phyloP scores from a whole-genome alignment of 345 rosid species.

The Eucalyptus polyanthemos region DNA sequence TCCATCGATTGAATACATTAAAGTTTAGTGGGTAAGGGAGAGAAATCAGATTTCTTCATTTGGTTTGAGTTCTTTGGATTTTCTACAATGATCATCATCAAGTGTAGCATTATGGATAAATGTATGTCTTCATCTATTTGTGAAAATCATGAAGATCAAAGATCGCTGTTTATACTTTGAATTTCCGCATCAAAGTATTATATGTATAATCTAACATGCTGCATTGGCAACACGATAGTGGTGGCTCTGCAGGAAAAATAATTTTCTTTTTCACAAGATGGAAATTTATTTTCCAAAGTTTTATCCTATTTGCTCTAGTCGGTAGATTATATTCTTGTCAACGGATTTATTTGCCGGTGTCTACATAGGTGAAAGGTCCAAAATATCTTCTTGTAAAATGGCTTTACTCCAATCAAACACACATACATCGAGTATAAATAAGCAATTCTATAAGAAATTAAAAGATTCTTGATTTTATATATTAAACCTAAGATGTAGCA shows the following conservation, averaged over 20 bases:
- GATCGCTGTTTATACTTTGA: no score
- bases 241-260: background rate
- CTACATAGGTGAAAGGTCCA: background rate
- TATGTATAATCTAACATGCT: no score
- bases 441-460: background rate
- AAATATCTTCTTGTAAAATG: background rate
- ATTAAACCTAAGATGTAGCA: background rate
- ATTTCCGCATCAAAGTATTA: no score
- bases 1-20: no score
- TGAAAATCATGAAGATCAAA: no score
- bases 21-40: no score
- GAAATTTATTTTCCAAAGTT: background rate
- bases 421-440: background rate
- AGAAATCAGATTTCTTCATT: no score
- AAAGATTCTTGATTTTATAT: background rate
- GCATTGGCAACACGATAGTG: background rate
- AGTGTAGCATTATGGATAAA: no score
- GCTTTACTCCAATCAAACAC: background rate
- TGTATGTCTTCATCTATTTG: no score
- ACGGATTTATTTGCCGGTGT: background rate
- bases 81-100: no score
- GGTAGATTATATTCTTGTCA: background rate
- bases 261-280: background rate
- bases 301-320: background rate
- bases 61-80: no score